Evolutionary conservation across 257 asterid genomes (phyloP), one percentile per base, ranked within the genome.

Genomic region (Prunella vulgaris): DNA sequence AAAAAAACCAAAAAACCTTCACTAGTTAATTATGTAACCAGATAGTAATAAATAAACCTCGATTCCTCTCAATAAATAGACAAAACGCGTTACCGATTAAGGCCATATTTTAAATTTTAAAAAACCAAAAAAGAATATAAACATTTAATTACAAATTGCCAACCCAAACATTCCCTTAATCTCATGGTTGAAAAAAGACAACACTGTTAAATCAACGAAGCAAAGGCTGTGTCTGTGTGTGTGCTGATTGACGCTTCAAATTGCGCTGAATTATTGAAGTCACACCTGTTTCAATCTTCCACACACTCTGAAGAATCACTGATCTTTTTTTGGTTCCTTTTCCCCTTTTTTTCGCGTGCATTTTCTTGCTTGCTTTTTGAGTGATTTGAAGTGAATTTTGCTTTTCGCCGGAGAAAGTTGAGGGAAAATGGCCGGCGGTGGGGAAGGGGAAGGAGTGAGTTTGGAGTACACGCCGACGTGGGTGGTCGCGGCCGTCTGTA

Each of bases 391-490:
- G 72, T 64, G 74, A 78, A 79, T 42, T 58, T 32, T 3, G 12
- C 17, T 73, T 75, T 21, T 53, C 2, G 40, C 60, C 66, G 51
- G 77, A 62, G 46, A 46, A 33, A 17, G 15, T n/a, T 53, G 38
- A 49, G 51, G 71, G 59, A 64, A 80, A 78, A 88, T 90, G 97
- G 28, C 73, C 40, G 97, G 87, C 13, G 93, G 90, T 38, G 96
- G 85, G 60, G 94, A 64, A 65, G 86, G 37, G 60, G 94, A 64
- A 65, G 86, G 37, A 58, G 93, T 59, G 22, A 33, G 87, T 66
- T 75, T 90, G 80, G 96, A 88, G 85, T 88, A 35, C 77, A 86
- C 97, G 40, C 96, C 97, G 28, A 90, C 96, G 66, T 90, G 97
- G 97, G 93, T 90, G 61, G 89, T 88, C 30, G 97, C 97, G 78